Percentiles rank a stretch among this genome's conserved stretches.
Conservation (phyloP, 78 protist species). For the Thecamonas trahens region DNA sequence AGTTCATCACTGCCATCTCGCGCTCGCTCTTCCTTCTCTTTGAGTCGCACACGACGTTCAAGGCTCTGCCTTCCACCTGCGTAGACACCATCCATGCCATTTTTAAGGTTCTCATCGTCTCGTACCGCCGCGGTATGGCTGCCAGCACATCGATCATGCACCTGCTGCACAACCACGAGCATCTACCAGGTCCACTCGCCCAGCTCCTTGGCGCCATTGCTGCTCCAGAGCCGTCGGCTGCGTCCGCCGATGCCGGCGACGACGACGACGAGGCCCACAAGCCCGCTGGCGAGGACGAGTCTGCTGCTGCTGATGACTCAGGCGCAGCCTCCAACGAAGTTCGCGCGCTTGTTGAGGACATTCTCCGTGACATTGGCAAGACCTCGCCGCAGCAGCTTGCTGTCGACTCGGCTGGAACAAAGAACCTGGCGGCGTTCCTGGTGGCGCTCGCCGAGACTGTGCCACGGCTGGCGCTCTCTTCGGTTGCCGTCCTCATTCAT, state of each 20-base stretch:
- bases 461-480: neutral
- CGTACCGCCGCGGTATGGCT: too few relatives aligned
- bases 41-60: too few relatives aligned
- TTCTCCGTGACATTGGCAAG: neutral
- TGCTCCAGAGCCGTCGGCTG: too few relatives aligned
- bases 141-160: conserved; percentile 6
- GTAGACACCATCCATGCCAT: too few relatives aligned
- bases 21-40: too few relatives aligned
- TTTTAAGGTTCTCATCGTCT: too few relatives aligned
- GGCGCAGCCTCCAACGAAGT: neutral
- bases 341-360: neutral
- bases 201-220: neutral
- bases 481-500: neutral
- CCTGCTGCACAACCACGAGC: conserved; percentile 7
- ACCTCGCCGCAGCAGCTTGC: neutral
- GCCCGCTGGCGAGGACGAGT: neutral
- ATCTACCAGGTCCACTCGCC: neutral
- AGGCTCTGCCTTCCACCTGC: too few relatives aligned
- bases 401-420: neutral
- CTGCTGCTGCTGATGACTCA: neutral
- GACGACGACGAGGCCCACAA: neutral
- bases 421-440: neutral
- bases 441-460: neutral
- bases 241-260: too few relatives aligned
- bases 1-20: too few relatives aligned